These are phyloP conservation scores for Tolypocladium album DNA, from an alignment of 2,329 filamentous ascomycete genomes.

Conservation along the genomic window DNA sequence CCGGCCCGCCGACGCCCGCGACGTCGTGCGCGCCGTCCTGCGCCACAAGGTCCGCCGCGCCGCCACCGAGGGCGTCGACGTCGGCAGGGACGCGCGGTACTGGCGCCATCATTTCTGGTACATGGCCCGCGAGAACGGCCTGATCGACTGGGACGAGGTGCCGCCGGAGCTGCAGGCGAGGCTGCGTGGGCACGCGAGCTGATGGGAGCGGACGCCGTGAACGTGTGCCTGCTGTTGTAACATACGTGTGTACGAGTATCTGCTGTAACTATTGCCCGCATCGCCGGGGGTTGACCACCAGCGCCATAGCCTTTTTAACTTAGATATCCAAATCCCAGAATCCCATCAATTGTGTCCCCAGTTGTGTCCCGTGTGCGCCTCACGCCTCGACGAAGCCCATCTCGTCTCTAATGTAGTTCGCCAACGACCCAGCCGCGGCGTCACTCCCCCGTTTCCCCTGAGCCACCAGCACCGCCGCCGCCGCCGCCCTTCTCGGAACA, in stretches of 20 bases:
- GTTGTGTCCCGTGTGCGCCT: neutral
- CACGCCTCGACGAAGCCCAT: neutral
- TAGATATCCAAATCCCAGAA: neutral
- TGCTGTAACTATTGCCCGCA: neutral
- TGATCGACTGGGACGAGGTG: conserved; percentile 18
- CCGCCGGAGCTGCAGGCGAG: conserved; percentile 8
- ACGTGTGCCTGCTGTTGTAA: neutral
- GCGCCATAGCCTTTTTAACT: neutral
- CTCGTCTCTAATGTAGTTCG: neutral
- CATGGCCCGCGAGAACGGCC: conserved; percentile 27
- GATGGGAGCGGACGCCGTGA: neutral
- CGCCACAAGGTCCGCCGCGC: conserved; percentile 14
- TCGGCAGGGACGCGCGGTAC: conserved; percentile 17
- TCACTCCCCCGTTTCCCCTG: conserved; percentile 4
- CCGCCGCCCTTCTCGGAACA: neutral
- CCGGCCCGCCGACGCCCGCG: conserved; percentile 16
- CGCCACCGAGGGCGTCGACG: conserved; percentile 4
- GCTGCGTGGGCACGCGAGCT: conserved; percentile 3
- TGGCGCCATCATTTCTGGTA: conserved; percentile 42
- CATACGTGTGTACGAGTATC: neutral
- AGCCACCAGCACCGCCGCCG: neutral
- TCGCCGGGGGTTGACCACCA: neutral
- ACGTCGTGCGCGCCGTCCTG: conserved; percentile 21
- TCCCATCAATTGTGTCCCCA: neutral
- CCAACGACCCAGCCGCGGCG: neutral